A percentile compares a stretch with the other conserved stretches of the same genome.
phyloP scores from a whole-genome alignment of 1,139 yeast species.

The Taphrina flavorubra region DNA sequence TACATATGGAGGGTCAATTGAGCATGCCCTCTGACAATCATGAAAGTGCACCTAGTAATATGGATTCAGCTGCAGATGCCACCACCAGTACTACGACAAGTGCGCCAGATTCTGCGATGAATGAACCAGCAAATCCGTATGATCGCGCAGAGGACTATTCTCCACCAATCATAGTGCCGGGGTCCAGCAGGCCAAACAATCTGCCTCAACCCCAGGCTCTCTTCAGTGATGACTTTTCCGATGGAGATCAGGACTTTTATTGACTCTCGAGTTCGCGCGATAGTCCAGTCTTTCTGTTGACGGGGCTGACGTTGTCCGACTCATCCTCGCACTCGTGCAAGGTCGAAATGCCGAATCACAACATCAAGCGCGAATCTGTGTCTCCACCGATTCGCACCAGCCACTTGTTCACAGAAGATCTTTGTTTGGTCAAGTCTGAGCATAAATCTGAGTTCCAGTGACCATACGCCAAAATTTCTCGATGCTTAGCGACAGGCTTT shows the following conservation, averaged over 20 bases:
- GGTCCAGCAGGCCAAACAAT: background rate
- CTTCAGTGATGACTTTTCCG: constrained; percentile 27
- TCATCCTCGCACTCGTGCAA: background rate
- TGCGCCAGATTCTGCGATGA: background rate
- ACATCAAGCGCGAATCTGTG: background rate
- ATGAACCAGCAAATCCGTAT: background rate
- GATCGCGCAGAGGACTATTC: constrained; percentile 3
- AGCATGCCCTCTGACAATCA: background rate
- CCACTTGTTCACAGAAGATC: background rate
- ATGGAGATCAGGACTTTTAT: constrained; percentile 17
- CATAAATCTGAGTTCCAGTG: background rate
- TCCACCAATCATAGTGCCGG: constrained; percentile 12
- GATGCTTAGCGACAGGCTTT: constrained; percentile 16
- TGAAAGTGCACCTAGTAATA: background rate
- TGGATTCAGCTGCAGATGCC: background rate
- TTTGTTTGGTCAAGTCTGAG: background rate
- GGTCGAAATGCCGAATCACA: background rate
- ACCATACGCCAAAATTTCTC: background rate
- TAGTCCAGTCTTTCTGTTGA: background rate
- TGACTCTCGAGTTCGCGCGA: background rate
- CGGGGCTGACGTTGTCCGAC: background rate
- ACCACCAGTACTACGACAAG: background rate
- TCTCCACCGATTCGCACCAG: background rate
- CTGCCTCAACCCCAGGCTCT: constrained; percentile 6
- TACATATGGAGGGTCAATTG: background rate